Evolutionary conservation across 2,329 filamentous ascomycete species (phyloP).

Genomic region (Alternaria panax): DNA sequence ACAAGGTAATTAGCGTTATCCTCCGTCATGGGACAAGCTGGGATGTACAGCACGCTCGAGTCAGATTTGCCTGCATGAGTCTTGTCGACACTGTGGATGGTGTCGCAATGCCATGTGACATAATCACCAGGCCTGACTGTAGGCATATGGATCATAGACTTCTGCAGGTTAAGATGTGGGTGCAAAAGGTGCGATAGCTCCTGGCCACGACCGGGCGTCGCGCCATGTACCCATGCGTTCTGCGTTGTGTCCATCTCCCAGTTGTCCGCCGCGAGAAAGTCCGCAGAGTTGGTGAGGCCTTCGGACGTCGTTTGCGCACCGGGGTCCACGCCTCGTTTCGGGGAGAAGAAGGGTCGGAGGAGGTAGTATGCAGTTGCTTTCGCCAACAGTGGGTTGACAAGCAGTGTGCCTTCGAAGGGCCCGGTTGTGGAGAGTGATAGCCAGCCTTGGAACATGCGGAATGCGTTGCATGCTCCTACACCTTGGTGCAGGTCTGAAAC

Average conservation of each 20-base stretch:
- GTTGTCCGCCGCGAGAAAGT: conserved; percentile 63
- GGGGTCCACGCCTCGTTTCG: conserved; percentile 51
- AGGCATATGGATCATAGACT: conserved; percentile 76
- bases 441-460: conserved; percentile 92
- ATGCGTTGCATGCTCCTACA: conserved; percentile 81
- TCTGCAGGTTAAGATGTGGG: conserved; percentile 71
- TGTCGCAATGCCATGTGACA: conserved; percentile 81
- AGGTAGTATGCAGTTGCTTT: conserved; percentile 81
- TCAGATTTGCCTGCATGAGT: conserved; percentile 75
- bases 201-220: conserved; percentile 71
- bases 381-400: conserved; percentile 79
- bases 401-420: conserved; percentile 78
- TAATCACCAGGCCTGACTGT: conserved; percentile 75
- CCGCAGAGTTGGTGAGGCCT: conserved; percentile 39
- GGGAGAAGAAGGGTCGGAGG: conserved; percentile 81
- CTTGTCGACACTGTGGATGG: conserved; percentile 84
- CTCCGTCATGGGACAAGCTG: conserved; percentile 80
- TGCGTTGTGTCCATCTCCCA: conserved; percentile 65
- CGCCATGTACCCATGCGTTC: conserved; percentile 72
- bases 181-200: conserved; percentile 71
- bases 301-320: conserved; percentile 44
- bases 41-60: conserved; percentile 88
- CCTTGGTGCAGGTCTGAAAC: conserved; percentile 80
- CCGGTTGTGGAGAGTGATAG: conserved; percentile 76
- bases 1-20: conserved; percentile 74